Evolutionary conservation across 495 filamentous ascomycete genomes (phyloP), one percentile per base, ranked within the genome.

Genomic region (Elasticomyces elasticus): DNA sequence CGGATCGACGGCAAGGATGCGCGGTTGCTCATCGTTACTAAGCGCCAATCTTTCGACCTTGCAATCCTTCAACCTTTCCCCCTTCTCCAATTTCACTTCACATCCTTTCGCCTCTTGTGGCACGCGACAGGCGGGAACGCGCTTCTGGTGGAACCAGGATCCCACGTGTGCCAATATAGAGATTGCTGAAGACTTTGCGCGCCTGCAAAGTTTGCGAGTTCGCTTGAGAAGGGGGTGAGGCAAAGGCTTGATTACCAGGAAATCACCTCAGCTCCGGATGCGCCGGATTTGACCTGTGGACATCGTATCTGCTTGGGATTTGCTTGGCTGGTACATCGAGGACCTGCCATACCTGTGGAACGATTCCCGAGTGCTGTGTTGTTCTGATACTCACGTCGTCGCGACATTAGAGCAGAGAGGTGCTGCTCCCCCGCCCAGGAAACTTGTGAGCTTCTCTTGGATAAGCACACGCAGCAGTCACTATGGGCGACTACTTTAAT

Each of bases 401-500:
- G 5, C 13, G 35, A 15, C 35, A 15, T 3, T 40, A 5, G 35
- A 40, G 12, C n/a, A n/a, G n/a, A n/a, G n/a, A n/a, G n/a, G n/a
- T n/a, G n/a, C n/a, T n/a, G n/a, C 35, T 40, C 19, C 19, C 35
- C 35, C 35, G 35, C 35, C 35, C 35, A 40, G 35, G 13, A 40
- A 40, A 40, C 13, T 23, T 15, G 20, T 17, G 17, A 45, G 17
- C 11, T 23, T 45, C 24, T 19, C 17, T 27, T 23, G 13, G 35
- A 40, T 15, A 40, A 40, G 13, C 35, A 40, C 35, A 17, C 35
- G 7, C 35, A 33, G 20, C 28, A 37, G 33, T 26, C 48, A 22
- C 28, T 2, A 51, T 51, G 48, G 28, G 5, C 30, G 48, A 51
- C 31, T 51, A 51, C 48, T 51, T 51, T 22, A 20, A 10, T 19